phyloP scores from a whole-genome alignment of 129 eudicot genomes.

The Escallonia rubra region DNA sequence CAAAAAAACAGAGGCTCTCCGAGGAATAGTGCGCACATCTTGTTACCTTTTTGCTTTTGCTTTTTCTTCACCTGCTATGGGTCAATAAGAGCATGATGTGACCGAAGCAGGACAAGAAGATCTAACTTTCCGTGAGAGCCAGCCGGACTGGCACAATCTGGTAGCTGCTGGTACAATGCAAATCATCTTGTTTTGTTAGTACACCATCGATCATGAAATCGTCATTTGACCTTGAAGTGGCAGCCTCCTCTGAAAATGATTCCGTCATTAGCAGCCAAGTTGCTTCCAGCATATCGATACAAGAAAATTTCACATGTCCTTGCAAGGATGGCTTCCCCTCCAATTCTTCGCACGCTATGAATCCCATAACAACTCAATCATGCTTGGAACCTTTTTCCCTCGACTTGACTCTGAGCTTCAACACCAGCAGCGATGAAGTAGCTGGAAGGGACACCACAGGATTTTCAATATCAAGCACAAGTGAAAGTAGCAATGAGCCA shows the following conservation, averaged over 20 bases:
- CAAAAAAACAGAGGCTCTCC: no score
- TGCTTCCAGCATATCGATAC: conserved; percentile 24
- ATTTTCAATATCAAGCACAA: conserved; percentile 20
- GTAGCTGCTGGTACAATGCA: background rate
- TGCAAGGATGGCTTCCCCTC: background rate
- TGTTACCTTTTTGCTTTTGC: no score
- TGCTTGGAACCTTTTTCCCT: conserved; percentile 15
- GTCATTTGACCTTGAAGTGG: conserved; percentile 21
- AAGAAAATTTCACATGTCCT: background rate
- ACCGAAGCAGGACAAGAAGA: background rate
- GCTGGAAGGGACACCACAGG: background rate
- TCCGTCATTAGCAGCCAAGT: conserved; percentile 32
- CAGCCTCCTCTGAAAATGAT: conserved; percentile 8
- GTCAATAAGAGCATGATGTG: background rate
- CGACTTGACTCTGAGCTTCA: conserved; percentile 29
- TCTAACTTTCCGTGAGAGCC: background rate
- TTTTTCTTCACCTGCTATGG: no score
- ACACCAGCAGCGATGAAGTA: conserved; percentile 5
- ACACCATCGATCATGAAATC: conserved; percentile 1
- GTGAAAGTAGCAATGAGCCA: conserved; percentile 31
- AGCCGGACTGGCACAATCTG: background rate
- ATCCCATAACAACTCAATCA: background rate
- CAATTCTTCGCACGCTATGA: background rate
- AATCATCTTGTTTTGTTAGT: background rate
- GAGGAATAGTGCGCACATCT: no score